A percentile compares a stretch with the other conserved stretches of the same genome.
Evolutionary conservation across 441 rosid genomes (phyloP).

Genomic region (Heliophila coronopifolia): DNA sequence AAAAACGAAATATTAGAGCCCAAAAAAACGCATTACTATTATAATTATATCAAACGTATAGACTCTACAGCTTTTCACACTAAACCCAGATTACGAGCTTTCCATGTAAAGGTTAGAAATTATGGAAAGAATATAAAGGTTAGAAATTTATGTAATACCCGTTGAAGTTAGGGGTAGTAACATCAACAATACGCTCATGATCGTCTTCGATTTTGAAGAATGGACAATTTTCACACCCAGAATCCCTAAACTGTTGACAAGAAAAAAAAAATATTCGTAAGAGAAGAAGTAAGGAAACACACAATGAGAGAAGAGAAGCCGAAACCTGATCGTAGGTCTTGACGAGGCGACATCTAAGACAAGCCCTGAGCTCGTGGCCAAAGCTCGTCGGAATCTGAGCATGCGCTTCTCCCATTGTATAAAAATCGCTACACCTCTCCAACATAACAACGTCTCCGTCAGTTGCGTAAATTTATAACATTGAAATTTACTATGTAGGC

Average conservation of each 20-base stretch:
- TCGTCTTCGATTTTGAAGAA: conserved; percentile 93
- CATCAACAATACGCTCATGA: conserved; percentile 75
- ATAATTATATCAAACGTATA: background rate
- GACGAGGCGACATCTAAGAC: conserved; percentile 92
- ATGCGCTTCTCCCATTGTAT: conserved; percentile 52
- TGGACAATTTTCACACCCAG: conserved; percentile 87
- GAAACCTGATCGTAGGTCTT: conserved; percentile 91
- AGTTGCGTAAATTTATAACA: too few relatives aligned
- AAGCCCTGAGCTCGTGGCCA: conserved; percentile 92
- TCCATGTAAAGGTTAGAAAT: too few relatives aligned
- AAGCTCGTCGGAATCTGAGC: conserved; percentile 98
- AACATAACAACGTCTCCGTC: too few relatives aligned
- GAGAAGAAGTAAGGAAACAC: background rate
- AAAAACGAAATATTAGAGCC: background rate
- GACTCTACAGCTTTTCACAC: background rate
- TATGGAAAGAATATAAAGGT: too few relatives aligned
- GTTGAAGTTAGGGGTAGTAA: conserved; percentile 85
- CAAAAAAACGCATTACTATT: background rate
- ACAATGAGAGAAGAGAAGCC: background rate
- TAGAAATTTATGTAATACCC: conserved; percentile 41
- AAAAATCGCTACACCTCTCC: too few relatives aligned
- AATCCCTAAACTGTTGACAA: conserved; percentile 67
- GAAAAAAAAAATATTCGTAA: background rate
- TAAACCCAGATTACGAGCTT: background rate
- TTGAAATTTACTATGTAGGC: too few relatives aligned